phyloP scores from a whole-genome alignment of 352 stramenopile species.

The Phytophthora multivora region DNA sequence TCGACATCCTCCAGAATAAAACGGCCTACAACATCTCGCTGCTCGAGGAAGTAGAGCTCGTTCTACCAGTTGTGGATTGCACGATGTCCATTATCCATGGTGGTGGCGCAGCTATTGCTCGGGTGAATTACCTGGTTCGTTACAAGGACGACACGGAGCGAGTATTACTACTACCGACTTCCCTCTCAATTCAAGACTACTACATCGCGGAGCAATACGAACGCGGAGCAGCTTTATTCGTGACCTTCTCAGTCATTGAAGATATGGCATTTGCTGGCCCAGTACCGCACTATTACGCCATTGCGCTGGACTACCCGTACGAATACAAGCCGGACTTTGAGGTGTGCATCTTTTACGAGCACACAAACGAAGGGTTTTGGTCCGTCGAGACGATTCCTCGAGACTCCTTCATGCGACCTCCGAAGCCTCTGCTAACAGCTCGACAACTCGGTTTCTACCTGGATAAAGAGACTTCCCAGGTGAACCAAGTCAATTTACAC shows the following conservation, averaged over 20 bases:
- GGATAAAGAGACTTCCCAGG: constrained; percentile 41
- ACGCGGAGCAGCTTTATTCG: constrained; percentile 23
- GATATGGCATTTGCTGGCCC: constrained; percentile 24
- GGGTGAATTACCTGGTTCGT: constrained; percentile 41
- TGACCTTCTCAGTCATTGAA: constrained; percentile 31
- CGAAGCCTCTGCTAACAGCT: constrained; percentile 35
- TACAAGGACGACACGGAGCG: constrained; percentile 20
- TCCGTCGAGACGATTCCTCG: constrained; percentile 26
- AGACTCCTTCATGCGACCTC: constrained; percentile 22
- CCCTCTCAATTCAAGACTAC: constrained; percentile 42
- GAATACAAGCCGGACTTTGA: constrained; percentile 34
- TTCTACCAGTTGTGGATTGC: constrained; percentile 37
- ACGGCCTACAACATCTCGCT: constrained; percentile 44
- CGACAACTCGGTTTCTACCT: constrained; percentile 50
- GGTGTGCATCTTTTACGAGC: constrained; percentile 21
- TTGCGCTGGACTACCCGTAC: constrained; percentile 42
- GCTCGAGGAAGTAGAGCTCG: constrained; percentile 30
- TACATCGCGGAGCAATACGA: constrained; percentile 30
- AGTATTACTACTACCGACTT: constrained; percentile 29
- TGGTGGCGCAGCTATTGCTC: constrained; percentile 16
- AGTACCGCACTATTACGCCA: constrained; percentile 26
- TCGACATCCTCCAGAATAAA: constrained; percentile 29
- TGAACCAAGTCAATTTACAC: constrained; percentile 41
- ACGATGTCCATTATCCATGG: not conserved
- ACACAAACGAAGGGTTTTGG: constrained; percentile 26